These are phyloP conservation scores for Allium fistulosum DNA, from an alignment of 106 monocot species.

Conservation along the genomic window DNA sequence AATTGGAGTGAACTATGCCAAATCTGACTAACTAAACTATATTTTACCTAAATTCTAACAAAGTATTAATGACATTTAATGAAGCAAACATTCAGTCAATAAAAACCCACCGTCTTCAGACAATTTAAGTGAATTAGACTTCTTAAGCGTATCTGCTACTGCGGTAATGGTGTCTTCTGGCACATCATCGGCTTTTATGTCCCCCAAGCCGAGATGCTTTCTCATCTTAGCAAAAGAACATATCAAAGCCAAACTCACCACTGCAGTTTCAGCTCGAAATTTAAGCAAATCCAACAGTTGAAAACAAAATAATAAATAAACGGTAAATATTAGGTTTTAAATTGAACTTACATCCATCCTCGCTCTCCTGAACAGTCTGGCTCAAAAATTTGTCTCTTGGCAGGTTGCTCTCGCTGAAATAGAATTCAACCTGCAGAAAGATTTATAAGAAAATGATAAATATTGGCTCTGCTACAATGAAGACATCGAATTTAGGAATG, in stretches of 20 bases:
- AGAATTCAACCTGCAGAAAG: slow-evolving; percentile 74
- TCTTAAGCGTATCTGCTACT: slow-evolving; percentile 58
- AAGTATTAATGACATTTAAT: too few relatives aligned
- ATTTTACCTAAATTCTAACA: too few relatives aligned
- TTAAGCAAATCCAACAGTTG: background rate
- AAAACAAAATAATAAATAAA: background rate
- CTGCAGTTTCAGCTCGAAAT: slow-evolving; percentile 14
- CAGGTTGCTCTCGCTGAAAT: slow-evolving; percentile 97
- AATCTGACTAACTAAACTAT: too few relatives aligned
- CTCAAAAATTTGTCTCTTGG: slow-evolving; percentile 74
- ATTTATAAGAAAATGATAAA: too few relatives aligned
- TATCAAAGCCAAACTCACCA: slow-evolving; percentile 81
- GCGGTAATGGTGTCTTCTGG: slow-evolving; percentile 50
- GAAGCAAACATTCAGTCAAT: background rate
- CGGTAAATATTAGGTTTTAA: background rate
- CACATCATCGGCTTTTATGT: slow-evolving; percentile 52
- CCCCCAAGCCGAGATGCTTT: slow-evolving; percentile 43
- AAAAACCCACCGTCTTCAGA: slow-evolving; percentile 70
- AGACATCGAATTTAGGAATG: too few relatives aligned
- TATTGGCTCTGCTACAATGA: too few relatives aligned
- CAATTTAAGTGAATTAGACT: slow-evolving; percentile 55
- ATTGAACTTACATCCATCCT: slow-evolving; percentile 57
- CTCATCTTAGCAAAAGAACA: slow-evolving; percentile 86
- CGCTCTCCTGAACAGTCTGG: slow-evolving; percentile 45
- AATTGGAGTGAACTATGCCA: too few relatives aligned